These are phyloP conservation scores for Exserohilum rostratum DNA, from an alignment of 2,329 filamentous ascomycete species.

Conservation along the genomic window DNA sequence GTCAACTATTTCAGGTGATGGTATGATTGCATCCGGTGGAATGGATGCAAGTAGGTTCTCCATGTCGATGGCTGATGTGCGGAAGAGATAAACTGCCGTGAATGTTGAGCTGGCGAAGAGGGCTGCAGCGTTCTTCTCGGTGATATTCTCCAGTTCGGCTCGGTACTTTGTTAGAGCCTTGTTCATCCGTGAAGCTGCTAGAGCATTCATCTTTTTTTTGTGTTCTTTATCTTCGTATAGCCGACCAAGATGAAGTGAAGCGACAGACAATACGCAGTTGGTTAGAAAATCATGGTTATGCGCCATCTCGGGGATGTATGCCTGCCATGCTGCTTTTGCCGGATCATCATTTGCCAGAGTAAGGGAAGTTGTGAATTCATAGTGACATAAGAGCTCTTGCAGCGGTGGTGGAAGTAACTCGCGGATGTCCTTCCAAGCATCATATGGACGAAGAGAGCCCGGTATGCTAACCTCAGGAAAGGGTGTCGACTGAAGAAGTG, in stretches of 20 bases:
- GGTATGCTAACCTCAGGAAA: conserved; percentile 24
- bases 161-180: conserved; percentile 40
- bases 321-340: conserved; percentile 42
- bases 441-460: conserved; percentile 31
- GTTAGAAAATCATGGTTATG: conserved; percentile 53
- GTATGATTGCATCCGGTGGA: conserved; percentile 19
- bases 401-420: conserved; percentile 30
- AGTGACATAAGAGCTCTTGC: conserved; percentile 41
- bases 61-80: conserved; percentile 39
- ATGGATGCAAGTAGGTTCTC: conserved; percentile 37
- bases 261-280: conserved; percentile 54
- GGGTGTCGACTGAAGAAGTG: neutral
- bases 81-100: conserved; percentile 44
- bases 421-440: conserved; percentile 38
- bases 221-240: conserved; percentile 37
- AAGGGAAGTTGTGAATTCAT: conserved; percentile 41
- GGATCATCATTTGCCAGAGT: conserved; percentile 38
- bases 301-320: conserved; percentile 47
- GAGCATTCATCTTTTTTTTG: conserved; percentile 32
- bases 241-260: conserved; percentile 54
- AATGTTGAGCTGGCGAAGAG: conserved; percentile 46
- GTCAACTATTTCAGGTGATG: conserved; percentile 30
- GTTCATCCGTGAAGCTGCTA: conserved; percentile 45
- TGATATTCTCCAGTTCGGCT: conserved; percentile 41
- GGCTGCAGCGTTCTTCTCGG: conserved; percentile 51